Evolutionary conservation across 495 filamentous ascomycete species (phyloP).

Genomic region (Penicillium malachiteum): DNA sequence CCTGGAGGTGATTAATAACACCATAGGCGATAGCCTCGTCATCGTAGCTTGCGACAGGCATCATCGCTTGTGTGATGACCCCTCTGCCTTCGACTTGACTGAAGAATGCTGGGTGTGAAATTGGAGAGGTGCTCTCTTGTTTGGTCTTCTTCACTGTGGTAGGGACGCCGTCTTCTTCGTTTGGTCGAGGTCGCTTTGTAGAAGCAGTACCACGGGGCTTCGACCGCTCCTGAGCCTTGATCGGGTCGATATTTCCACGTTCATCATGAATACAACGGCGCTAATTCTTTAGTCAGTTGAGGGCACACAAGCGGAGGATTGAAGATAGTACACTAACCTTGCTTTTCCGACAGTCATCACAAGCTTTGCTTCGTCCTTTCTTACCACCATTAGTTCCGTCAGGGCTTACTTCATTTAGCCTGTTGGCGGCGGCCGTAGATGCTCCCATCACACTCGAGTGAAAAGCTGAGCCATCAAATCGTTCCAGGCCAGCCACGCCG

Average conservation of each 20-base stretch:
- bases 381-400: slow-evolving; percentile 41
- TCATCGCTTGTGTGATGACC: slow-evolving; percentile 8
- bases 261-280: slow-evolving; percentile 69
- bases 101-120: slow-evolving; percentile 24
- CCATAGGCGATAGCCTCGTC: slow-evolving; percentile 9
- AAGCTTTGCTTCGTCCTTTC: slow-evolving; percentile 61
- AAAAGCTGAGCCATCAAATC: slow-evolving; percentile 30
- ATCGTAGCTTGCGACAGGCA: slow-evolving; percentile 11
- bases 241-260: slow-evolving; percentile 60
- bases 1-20: slow-evolving; percentile 2
- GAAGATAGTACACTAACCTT: slow-evolving; percentile 47
- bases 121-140: slow-evolving; percentile 40
- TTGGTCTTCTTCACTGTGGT: slow-evolving; percentile 37
- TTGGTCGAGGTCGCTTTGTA: slow-evolving; percentile 47
- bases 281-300: slow-evolving; percentile 32
- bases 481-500: slow-evolving; percentile 24
- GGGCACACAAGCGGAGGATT: background rate
- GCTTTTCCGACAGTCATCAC: slow-evolving; percentile 65
- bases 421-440: slow-evolving; percentile 28
- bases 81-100: slow-evolving; percentile 8
- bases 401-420: slow-evolving; percentile 36
- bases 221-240: slow-evolving; percentile 59
- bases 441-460: slow-evolving; percentile 27
- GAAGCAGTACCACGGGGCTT: slow-evolving; percentile 54
- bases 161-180: slow-evolving; percentile 33